These are phyloP conservation scores for Starmerella scarabaei DNA, from an alignment of 805 yeast species.

Conservation along the genomic window DNA sequence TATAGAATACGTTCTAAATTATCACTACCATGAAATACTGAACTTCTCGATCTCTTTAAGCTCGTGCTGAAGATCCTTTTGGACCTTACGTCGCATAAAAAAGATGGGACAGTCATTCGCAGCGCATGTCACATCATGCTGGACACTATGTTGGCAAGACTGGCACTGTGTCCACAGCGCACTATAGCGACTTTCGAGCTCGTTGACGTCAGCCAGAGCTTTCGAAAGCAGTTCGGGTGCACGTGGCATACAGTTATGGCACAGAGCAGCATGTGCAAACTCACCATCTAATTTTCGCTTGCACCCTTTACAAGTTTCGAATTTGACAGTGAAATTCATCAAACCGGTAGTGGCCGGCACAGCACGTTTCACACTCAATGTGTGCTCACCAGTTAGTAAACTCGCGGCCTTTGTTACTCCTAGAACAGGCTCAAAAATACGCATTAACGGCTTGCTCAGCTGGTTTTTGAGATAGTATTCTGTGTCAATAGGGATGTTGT, in stretches of 20 bases:
- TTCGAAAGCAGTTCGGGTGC: slow-evolving; percentile 73
- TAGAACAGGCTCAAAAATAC: slow-evolving; percentile 89
- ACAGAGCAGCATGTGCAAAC: slow-evolving; percentile 55
- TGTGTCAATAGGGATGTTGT: slow-evolving; percentile 86
- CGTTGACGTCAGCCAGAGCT: slow-evolving; percentile 66
- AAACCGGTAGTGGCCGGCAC: slow-evolving; percentile 76
- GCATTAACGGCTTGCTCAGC: slow-evolving; percentile 76
- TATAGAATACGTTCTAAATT: too few species aligned
- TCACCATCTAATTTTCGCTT: slow-evolving; percentile 53
- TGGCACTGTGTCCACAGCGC: slow-evolving; percentile 97
- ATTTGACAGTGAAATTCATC: slow-evolving; percentile 82
- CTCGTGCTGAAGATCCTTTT: slow-evolving; percentile 52
- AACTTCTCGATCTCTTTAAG: slow-evolving; percentile 49
- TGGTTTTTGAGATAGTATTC: slow-evolving; percentile 89
- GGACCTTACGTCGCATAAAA: slow-evolving; percentile 85
- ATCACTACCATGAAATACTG: slow-evolving; percentile 33
- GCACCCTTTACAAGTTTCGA: slow-evolving; percentile 81
- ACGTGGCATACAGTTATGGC: slow-evolving; percentile 55
- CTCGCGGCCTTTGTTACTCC: slow-evolving; percentile 77
- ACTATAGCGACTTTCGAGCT: slow-evolving; percentile 68
- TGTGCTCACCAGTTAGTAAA: slow-evolving; percentile 69
- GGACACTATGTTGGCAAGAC: slow-evolving; percentile 89
- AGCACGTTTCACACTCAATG: slow-evolving; percentile 53
- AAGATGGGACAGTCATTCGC: slow-evolving; percentile 95
- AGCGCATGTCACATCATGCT: slow-evolving; percentile 89